A percentile compares a stretch with the other conserved stretches of the same genome.
Conservation (phyloP, 139 green algal species). For the Choricystis sp. region DNA sequence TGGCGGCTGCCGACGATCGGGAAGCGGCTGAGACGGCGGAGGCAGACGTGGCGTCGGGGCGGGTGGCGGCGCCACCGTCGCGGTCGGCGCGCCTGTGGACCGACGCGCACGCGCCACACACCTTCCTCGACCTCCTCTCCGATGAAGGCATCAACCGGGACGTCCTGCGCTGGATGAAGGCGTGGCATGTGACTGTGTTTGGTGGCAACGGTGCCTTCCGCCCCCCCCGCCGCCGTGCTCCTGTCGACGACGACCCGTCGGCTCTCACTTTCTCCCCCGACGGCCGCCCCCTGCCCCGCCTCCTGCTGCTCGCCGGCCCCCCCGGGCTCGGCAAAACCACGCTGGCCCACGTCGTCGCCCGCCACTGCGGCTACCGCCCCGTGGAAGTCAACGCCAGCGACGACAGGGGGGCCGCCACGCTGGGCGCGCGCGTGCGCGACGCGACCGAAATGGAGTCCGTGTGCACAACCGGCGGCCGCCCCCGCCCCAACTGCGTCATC, state of each 20-base stretch:
- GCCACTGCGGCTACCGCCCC: slow-evolving; percentile 83
- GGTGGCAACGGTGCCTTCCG: neutral
- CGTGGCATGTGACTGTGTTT: slow-evolving; percentile 62
- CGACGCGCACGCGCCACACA: slow-evolving; percentile 66
- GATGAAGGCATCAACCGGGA: slow-evolving; percentile 72
- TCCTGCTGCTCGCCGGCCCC: slow-evolving; percentile 33
- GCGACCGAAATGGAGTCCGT: slow-evolving; percentile 54
- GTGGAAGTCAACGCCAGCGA: slow-evolving; percentile 93
- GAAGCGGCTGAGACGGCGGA: neutral
- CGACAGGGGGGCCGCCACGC: slow-evolving; percentile 49
- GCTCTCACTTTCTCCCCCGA: slow-evolving; percentile 3
- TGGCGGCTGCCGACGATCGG: slow-evolving; percentile 6
- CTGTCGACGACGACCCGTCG: neutral
- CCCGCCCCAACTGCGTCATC: slow-evolving; percentile 72
- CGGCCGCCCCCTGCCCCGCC: slow-evolving; percentile 21
- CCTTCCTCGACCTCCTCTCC: slow-evolving; percentile 71
- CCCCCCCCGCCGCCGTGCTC: neutral
- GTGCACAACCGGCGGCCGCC: slow-evolving; percentile 6
- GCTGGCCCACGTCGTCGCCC: slow-evolving; percentile 77
- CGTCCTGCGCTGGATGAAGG: slow-evolving; percentile 61
- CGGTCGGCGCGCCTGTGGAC: slow-evolving; percentile 53
- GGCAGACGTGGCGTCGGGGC: neutral
- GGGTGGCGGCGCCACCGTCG: neutral
- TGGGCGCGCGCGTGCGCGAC: slow-evolving; percentile 51
- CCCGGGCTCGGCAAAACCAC: slow-evolving; percentile 93